Conservation (phyloP, 2,329 filamentous ascomycete species). For the Talaromyces islandicus region DNA sequence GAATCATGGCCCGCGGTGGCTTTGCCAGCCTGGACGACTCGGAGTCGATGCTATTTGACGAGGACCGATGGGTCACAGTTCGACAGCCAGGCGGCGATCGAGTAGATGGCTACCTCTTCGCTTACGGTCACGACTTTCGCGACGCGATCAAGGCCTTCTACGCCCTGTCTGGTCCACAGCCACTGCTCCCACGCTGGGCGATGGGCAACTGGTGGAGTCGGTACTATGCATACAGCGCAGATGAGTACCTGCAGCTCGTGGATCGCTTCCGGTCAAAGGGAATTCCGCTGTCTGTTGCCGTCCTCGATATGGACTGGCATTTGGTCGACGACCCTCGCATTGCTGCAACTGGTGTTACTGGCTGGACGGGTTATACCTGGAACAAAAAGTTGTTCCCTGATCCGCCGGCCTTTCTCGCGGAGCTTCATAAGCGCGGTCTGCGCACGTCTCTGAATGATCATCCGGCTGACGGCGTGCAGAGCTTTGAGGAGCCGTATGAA, state of each 20-base stretch:
- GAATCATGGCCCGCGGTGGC: conserved; percentile 47
- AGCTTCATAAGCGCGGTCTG: conserved; percentile 48
- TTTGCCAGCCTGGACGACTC: conserved; percentile 51
- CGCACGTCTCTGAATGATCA: conserved; percentile 58
- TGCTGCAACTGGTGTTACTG: conserved; percentile 31
- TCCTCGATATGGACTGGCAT: conserved; percentile 65
- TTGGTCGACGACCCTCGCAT: conserved; percentile 44
- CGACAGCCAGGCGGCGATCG: conserved; percentile 38
- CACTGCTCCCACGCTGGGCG: conserved; percentile 51
- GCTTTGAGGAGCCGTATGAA: conserved; percentile 52
- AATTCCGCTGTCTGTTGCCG: conserved; percentile 54
- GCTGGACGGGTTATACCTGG: conserved; percentile 61
- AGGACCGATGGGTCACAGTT: conserved; percentile 47
- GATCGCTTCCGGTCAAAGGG: conserved; percentile 47
- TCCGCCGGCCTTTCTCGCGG: conserved; percentile 46
- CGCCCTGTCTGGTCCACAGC: conserved; percentile 51
- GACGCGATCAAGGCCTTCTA: conserved; percentile 52
- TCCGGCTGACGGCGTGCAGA: conserved; percentile 53
- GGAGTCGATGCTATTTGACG: conserved; percentile 52
- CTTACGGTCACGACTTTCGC: conserved; percentile 53
- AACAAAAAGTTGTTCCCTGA: conserved; percentile 54
- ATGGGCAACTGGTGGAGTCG: conserved; percentile 63
- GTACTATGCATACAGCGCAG: conserved; percentile 53
- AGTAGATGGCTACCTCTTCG: conserved; percentile 56
- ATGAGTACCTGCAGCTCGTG: conserved; percentile 54